These are phyloP conservation scores for Aspergillus phoenicis DNA, from an alignment of 2,329 filamentous ascomycete genomes.

Conservation along the genomic window DNA sequence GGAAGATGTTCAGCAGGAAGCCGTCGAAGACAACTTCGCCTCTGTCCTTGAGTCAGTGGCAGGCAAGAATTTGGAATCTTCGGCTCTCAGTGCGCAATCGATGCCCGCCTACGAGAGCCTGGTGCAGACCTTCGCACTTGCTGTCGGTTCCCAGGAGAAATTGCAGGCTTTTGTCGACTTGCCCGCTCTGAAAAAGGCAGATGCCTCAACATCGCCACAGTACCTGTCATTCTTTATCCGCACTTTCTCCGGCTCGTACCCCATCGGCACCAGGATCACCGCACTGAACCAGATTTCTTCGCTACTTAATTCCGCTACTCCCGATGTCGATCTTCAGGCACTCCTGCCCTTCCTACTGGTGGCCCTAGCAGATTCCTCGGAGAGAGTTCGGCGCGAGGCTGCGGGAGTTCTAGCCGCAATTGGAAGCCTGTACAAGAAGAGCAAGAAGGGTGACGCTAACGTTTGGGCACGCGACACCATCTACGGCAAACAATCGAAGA, in stretches of 20 bases:
- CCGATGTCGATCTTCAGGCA: conserved; percentile 69
- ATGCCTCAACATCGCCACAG: conserved; percentile 62
- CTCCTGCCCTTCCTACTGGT: conserved; percentile 79
- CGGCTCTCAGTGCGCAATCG: conserved; percentile 40
- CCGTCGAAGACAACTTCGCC: conserved; percentile 34
- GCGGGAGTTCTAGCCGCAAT: conserved; percentile 66
- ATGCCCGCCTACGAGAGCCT: conserved; percentile 43
- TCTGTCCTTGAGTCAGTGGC: conserved; percentile 37
- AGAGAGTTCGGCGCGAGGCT: conserved; percentile 74
- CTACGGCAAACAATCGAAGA: conserved; percentile 60
- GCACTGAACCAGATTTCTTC: conserved; percentile 68
- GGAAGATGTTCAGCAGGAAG: conserved; percentile 42
- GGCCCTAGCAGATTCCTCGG: conserved; percentile 74
- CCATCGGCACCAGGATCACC: conserved; percentile 67
- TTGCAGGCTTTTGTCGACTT: conserved; percentile 41
- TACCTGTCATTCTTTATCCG: conserved; percentile 76
- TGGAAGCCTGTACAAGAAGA: conserved; percentile 52
- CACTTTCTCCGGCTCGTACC: conserved; percentile 72
- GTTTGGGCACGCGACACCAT: conserved; percentile 66
- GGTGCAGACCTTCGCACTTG: conserved; percentile 41
- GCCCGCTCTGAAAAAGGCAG: conserved; percentile 38
- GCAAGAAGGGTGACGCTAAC: conserved; percentile 45
- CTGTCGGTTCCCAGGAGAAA: conserved; percentile 33
- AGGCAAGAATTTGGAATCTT: conserved; percentile 33
- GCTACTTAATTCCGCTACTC: conserved; percentile 53